Percentiles rank a stretch among this genome's conserved stretches.
Evolutionary conservation across 2,329 filamentous ascomycete genomes (phyloP).

Genomic region (Diaporthe sp.): DNA sequence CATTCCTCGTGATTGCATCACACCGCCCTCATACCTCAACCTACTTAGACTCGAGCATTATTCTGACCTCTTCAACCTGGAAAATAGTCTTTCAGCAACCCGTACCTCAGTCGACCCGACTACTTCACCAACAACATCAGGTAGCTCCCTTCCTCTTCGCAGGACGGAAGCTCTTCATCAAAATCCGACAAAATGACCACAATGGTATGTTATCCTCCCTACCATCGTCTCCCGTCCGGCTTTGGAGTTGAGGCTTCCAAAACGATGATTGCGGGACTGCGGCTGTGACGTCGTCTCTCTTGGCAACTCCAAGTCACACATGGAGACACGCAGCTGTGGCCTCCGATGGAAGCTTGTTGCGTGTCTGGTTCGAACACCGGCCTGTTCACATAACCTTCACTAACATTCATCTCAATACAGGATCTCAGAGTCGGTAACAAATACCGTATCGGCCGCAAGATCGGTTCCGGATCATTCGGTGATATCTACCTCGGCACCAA

Average conservation of each 20-base stretch:
- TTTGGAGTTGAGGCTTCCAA: background rate
- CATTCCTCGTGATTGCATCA: slow-evolving; percentile 35
- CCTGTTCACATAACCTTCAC: background rate
- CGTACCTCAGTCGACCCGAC: background rate
- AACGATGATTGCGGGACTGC: background rate
- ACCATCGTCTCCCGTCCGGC: background rate
- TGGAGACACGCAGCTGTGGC: background rate
- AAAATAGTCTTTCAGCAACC: slow-evolving; percentile 22
- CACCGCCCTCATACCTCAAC: slow-evolving; percentile 27
- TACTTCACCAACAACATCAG: slow-evolving; percentile 30
- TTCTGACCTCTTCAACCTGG: slow-evolving; percentile 21
- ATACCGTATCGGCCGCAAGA: slow-evolving; percentile 99
- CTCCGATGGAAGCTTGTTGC: background rate
- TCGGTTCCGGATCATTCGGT: slow-evolving; percentile 96
- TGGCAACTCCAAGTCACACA: background rate
- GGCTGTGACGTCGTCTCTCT: background rate
- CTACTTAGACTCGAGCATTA: slow-evolving; percentile 1
- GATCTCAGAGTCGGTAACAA: slow-evolving; percentile 99
- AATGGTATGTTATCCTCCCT: slow-evolving; percentile 56
- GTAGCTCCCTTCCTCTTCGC: slow-evolving; percentile 36
- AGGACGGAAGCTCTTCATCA: slow-evolving; percentile 38
- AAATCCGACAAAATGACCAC: slow-evolving; percentile 59
- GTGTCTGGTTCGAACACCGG: background rate
- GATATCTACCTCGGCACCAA: slow-evolving; percentile 99
- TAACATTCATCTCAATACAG: slow-evolving; percentile 59